Percentiles rank a stretch among this genome's conserved stretches.
These are phyloP conservation scores for Onygenales sp. DNA, from an alignment of 2,329 filamentous ascomycete genomes.

Conservation along the genomic window DNA sequence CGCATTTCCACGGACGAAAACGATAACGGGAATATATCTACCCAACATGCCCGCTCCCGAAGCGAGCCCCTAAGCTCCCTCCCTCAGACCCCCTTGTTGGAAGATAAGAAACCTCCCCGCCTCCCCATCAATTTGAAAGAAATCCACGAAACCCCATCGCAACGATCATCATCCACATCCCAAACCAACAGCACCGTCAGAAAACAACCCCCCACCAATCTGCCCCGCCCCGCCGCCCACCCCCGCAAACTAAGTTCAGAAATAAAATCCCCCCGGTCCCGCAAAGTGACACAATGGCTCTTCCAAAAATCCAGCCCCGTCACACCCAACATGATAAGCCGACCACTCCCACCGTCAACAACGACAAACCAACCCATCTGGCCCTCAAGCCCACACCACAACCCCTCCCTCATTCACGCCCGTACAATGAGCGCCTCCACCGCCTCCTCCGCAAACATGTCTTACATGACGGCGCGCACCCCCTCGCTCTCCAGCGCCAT, in stretches of 20 bases:
- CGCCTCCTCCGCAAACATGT: constrained; percentile 20
- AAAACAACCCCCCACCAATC: background rate
- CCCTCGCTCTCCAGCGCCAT: constrained; percentile 22
- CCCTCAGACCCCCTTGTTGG: background rate
- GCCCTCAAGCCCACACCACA: constrained; percentile 1
- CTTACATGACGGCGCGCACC: constrained; percentile 16
- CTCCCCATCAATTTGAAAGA: background rate
- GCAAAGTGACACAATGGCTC: constrained; percentile 24
- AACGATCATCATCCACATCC: background rate
- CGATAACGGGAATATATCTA: background rate
- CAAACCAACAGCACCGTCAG: background rate
- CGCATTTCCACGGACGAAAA: constrained; percentile 7
- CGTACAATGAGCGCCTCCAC: constrained; percentile 30
- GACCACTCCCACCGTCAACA: constrained; percentile 9
- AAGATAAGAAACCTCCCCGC: background rate
- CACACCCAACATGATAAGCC: no score
- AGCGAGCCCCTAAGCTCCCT: constrained; percentile 9
- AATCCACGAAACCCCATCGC: background rate
- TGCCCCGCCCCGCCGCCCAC: background rate
- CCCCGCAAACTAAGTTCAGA: constrained; percentile 8
- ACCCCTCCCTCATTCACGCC: constrained; percentile 6
- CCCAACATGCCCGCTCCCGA: background rate
- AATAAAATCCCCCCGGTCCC: constrained; percentile 15
- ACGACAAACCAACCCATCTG: constrained; percentile 10
- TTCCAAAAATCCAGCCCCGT: constrained; percentile 10